These are phyloP conservation scores for Aspergillus ochraceoroseus DNA, from an alignment of 2,329 filamentous ascomycete genomes.

Conservation along the genomic window DNA sequence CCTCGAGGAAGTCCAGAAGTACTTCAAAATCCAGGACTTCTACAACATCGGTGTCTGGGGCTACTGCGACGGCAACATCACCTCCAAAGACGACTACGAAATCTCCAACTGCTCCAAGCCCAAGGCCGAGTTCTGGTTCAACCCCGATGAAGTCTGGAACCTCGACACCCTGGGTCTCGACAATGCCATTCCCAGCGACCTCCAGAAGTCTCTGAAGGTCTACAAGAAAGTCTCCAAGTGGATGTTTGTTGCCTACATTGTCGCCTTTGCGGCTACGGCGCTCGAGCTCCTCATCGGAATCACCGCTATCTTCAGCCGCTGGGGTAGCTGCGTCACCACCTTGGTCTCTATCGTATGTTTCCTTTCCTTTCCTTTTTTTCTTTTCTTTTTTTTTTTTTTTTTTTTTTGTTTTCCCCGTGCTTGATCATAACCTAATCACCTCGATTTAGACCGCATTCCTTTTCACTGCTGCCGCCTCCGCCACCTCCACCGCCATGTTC, in stretches of 20 bases:
- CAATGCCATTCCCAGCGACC: conserved; percentile 61
- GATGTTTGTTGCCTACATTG: conserved; percentile 76
- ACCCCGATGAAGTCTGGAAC: conserved; percentile 62
- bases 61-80: conserved; percentile 66
- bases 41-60: conserved; percentile 84
- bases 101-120: conserved; percentile 63
- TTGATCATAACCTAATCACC: conserved; percentile 8
- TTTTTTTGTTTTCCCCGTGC: conserved; percentile 42
- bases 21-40: conserved; percentile 62
- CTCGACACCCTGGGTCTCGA: conserved; percentile 54
- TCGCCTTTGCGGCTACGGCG: conserved; percentile 65
- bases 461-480: conserved; percentile 61
- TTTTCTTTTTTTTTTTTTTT: too few species aligned
- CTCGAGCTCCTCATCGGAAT: conserved; percentile 72
- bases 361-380: too few species aligned
- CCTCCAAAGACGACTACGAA: conserved; percentile 50
- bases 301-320: conserved; percentile 75
- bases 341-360: conserved; percentile 63
- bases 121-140: conserved; percentile 70
- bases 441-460: conserved; percentile 47
- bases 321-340: conserved; percentile 76
- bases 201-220: conserved; percentile 63
- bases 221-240: conserved; percentile 73
- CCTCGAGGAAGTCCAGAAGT: conserved; percentile 35
- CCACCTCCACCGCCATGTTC: conserved; percentile 70